phyloP scores from a whole-genome alignment of 1,284 basidiomycete species.

The Ganoderma lingzhi region DNA sequence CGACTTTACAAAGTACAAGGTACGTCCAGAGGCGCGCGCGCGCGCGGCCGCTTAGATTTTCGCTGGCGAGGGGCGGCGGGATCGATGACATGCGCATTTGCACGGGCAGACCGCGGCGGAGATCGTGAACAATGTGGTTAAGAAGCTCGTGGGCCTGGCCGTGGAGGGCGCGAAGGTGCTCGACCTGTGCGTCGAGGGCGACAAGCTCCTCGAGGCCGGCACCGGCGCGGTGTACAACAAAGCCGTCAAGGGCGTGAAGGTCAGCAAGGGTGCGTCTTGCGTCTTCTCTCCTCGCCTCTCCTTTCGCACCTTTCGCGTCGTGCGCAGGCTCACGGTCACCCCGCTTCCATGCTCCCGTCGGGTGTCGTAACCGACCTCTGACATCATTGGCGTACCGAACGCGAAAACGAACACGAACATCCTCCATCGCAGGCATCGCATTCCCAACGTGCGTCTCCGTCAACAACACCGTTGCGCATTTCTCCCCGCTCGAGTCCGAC shows the following conservation, averaged over 20 bases:
- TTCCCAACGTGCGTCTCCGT: constrained; percentile 96
- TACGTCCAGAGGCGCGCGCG: constrained; percentile 41
- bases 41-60: constrained; percentile 28
- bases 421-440: constrained; percentile 73
- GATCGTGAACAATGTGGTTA: constrained; percentile 87
- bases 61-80: background rate
- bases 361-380: background rate
- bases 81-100: background rate
- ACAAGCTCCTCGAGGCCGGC: constrained; percentile 90
- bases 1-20: constrained; percentile 89
- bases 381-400: background rate
- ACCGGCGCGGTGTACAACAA: constrained; percentile 93
- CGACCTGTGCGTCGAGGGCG: constrained; percentile 92
- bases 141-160: constrained; percentile 81
- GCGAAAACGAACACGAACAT: background rate
- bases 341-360: background rate
- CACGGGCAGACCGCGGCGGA: constrained; percentile 82
- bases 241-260: constrained; percentile 85
- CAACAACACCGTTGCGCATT: constrained; percentile 88
- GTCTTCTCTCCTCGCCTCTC: constrained; percentile 6
- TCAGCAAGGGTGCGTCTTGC: constrained; percentile 77
- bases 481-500: constrained; percentile 85
- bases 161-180: constrained; percentile 89
- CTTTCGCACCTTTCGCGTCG: background rate
- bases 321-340: background rate